Base-by-base conservation (phyloP, 164 flowering plant genomes). In the Magnolia sinica region DNA sequence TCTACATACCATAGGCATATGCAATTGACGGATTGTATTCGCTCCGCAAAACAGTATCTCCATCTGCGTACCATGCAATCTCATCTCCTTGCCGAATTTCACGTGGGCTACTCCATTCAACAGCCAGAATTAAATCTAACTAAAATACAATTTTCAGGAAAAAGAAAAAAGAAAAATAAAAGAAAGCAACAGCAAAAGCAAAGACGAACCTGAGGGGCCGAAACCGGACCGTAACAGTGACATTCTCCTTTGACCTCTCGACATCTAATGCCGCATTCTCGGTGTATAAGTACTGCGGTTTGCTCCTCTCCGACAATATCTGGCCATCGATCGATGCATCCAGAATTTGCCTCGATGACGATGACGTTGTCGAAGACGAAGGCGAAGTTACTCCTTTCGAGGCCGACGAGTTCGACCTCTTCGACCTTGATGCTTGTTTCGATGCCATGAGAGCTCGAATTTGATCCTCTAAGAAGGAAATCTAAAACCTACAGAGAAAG, bases 41-140 rank as follows among this genome's bases (percentile, higher is more conserved):
- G 66, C 82, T 94, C 73, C 99, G 80, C 66, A 94, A 88, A 78
- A 94, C 84, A 9, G 93, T 92, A 76, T 96, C 99, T 70, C 99
- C 99, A 79, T 96, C 99, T 0, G 99, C 99, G 78, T 93, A 95
- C 99, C 99, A 95, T 0, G 99, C 93, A 71, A 91, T 87, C 82
- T 94, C 98, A 82, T 96, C 99, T 23, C 99, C 99, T 79, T 89
- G 97, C 7, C 97, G 91, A 83, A 96, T 94, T 83, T 96, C 99
- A 82, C 93, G 85, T 3, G 89, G 98, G 85, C 99, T 96, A 76
- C 68, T 64, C 64, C 81, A 69, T 68, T 19, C 68, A 37, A 13
- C 64, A 61, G 70, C 64, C 7, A 37, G 31, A 80, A 65, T 55
- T 22, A 22, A 77, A 82, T 22, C 69, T 27, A 63, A 19, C n/a